These are phyloP conservation scores for Amniculicola lignicola DNA, from an alignment of 495 filamentous ascomycete genomes.

Conservation along the genomic window DNA sequence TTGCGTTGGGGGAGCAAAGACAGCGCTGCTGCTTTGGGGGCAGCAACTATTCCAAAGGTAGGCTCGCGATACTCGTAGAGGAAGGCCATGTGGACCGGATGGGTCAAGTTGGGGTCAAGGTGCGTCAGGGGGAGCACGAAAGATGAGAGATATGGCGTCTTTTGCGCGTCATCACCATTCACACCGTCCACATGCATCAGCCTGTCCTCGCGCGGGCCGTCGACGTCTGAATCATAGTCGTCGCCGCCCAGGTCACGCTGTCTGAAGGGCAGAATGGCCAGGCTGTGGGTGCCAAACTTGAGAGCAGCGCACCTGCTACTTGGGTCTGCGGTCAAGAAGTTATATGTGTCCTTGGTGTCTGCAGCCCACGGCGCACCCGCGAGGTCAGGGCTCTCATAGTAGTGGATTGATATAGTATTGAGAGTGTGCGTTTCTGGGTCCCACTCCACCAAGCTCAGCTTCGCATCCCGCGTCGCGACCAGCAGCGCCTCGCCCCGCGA, in stretches of 20 bases:
- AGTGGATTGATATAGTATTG: constrained; percentile 89
- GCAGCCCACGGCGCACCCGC: constrained; percentile 70
- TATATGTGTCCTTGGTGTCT: constrained; percentile 64
- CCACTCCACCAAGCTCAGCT: constrained; percentile 91
- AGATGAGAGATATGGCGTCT: constrained; percentile 82
- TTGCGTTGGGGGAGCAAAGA: constrained; percentile 73
- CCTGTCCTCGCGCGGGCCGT: constrained; percentile 46
- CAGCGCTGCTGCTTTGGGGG: constrained; percentile 64
- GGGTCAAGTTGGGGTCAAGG: constrained; percentile 78
- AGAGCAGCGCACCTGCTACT: constrained; percentile 87
- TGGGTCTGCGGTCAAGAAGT: constrained; percentile 82
- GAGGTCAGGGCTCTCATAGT: constrained; percentile 92
- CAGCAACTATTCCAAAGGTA: constrained; percentile 90
- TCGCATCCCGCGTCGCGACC: constrained; percentile 81
- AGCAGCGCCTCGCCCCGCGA: constrained; percentile 85
- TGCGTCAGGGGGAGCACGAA: constrained; percentile 84
- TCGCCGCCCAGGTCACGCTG: constrained; percentile 91
- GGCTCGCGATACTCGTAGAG: constrained; percentile 96
- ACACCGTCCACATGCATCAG: constrained; percentile 40
- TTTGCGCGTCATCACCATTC: constrained; percentile 53
- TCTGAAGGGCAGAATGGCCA: constrained; percentile 92
- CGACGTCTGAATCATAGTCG: constrained; percentile 78
- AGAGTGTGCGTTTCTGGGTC: constrained; percentile 74
- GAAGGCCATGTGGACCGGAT: constrained; percentile 89
- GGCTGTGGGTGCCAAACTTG: constrained; percentile 82